These are phyloP conservation scores for Lecanosticta acicola DNA, from an alignment of 2,329 filamentous ascomycete species.

Conservation along the genomic window DNA sequence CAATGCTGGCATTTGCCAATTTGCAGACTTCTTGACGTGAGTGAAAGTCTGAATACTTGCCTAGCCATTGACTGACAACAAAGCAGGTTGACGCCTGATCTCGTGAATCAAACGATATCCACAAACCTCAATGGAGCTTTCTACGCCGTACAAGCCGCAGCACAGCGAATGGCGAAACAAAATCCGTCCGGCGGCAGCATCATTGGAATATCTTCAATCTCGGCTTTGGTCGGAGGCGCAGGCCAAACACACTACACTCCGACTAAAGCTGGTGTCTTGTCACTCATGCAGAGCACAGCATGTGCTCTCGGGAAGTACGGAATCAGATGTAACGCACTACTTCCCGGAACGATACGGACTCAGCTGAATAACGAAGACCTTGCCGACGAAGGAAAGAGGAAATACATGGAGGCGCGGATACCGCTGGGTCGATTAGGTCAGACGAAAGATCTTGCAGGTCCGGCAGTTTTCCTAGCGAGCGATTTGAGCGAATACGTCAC, in stretches of 20 bases:
- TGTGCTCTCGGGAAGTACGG: conserved; percentile 69
- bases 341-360: conserved; percentile 78
- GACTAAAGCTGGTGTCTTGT: conserved; percentile 76
- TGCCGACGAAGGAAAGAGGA: conserved; percentile 63
- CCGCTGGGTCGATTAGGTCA: conserved; percentile 69
- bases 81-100: conserved; percentile 58
- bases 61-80: conserved; percentile 4
- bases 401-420: conserved; percentile 76
- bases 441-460: conserved; percentile 71
- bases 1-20: conserved; percentile 84
- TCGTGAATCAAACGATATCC: conserved; percentile 65
- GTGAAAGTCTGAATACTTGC: conserved; percentile 3
- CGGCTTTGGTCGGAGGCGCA: conserved; percentile 70
- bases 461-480: conserved; percentile 77
- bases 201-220: conserved; percentile 69
- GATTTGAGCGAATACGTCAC: conserved; percentile 77
- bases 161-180: conserved; percentile 67
- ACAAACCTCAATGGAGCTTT: conserved; percentile 88
- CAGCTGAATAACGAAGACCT: conserved; percentile 81
- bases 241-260: conserved; percentile 81
- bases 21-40: conserved; percentile 75
- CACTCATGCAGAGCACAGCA: conserved; percentile 76
- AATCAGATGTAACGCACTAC: conserved; percentile 75
- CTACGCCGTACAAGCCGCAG: conserved; percentile 78
- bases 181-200: conserved; percentile 67